phyloP scores from a whole-genome alignment of 257 asterid species.

The Cruciata laevipes region DNA sequence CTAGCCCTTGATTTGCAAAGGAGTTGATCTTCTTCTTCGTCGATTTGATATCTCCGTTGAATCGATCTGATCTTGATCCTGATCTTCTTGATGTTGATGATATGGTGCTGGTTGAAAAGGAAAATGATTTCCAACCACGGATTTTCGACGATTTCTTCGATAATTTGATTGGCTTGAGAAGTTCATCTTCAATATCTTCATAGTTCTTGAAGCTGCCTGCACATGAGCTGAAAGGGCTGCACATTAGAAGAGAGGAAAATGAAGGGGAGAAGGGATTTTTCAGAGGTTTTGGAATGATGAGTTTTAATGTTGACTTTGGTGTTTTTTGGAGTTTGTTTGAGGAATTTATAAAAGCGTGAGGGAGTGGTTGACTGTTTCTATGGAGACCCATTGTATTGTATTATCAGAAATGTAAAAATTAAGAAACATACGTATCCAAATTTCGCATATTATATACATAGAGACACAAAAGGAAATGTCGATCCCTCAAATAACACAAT shows the following conservation, averaged over 20 bases:
- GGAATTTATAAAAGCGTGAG: background rate
- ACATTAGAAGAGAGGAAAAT: background rate
- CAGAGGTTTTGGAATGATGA: background rate
- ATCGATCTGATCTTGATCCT: conserved; percentile 23
- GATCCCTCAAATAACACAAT: no score
- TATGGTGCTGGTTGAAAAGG: background rate
- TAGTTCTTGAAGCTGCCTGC: conserved; percentile 40
- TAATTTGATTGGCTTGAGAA: conserved; percentile 37
- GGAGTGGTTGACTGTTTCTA: background rate
- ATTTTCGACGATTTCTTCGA: conserved; percentile 33
- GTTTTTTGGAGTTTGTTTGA: background rate
- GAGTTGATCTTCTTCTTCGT: conserved; percentile 35
- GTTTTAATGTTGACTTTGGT: background rate
- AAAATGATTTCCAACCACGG: conserved; percentile 15
- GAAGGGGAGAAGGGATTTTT: background rate
- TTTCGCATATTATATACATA: no score
- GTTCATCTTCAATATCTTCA: conserved; percentile 27
- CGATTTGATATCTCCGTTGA: background rate
- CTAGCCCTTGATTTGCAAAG: conserved; percentile 41
- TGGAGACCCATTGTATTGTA: background rate
- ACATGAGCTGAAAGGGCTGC: conserved; percentile 43
- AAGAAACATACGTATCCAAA: no score
- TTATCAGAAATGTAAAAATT: no score
- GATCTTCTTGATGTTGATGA: background rate
- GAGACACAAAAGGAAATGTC: no score